Evolutionary conservation across 2,329 filamentous ascomycete genomes (phyloP).

Genomic region (Alternaria longipes): DNA sequence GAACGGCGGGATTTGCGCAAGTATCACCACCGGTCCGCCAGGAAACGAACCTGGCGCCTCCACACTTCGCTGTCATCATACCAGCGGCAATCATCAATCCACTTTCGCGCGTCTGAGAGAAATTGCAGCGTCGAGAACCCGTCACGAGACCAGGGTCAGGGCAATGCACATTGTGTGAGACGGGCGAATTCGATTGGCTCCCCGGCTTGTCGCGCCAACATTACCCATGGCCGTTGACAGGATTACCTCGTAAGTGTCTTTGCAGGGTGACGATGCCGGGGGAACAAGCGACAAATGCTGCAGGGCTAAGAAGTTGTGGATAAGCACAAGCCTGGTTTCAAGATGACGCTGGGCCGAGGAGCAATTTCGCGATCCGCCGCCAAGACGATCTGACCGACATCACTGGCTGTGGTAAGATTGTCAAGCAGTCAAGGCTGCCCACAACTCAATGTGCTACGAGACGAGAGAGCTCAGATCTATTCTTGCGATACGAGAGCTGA

Average conservation of each 20-base stretch:
- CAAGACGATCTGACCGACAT: slow-evolving; percentile 32
- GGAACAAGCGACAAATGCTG: slow-evolving; percentile 38
- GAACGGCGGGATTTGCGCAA: slow-evolving; percentile 31
- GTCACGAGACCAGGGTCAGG: slow-evolving; percentile 28
- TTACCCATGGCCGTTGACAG: slow-evolving; percentile 35
- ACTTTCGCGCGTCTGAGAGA: slow-evolving; percentile 46
- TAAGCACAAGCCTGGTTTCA: slow-evolving; percentile 42
- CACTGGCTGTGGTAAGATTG: slow-evolving; percentile 38
- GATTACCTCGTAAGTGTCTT: slow-evolving; percentile 26
- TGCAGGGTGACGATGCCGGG: slow-evolving; percentile 25
- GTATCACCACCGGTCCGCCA: slow-evolving; percentile 30
- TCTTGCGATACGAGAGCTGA: slow-evolving; percentile 1
- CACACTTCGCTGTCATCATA: slow-evolving; percentile 37
- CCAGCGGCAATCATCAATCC: slow-evolving; percentile 40
- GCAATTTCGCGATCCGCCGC: slow-evolving; percentile 46
- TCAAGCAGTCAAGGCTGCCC: slow-evolving; percentile 14
- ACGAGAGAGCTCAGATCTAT: slow-evolving; percentile 8
- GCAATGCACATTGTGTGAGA: slow-evolving; percentile 18
- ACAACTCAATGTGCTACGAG: slow-evolving; percentile 1
- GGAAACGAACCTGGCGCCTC: slow-evolving; percentile 37
- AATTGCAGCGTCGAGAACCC: slow-evolving; percentile 44
- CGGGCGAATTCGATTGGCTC: slow-evolving; percentile 35
- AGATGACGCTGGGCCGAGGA: slow-evolving; percentile 28
- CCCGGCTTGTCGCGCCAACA: slow-evolving; percentile 34
- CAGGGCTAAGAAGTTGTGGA: slow-evolving; percentile 22